Evolutionary conservation across 345 rosid genomes (phyloP), one percentile per base, ranked within the genome.

Genomic region (Gossypium arboreum): DNA sequence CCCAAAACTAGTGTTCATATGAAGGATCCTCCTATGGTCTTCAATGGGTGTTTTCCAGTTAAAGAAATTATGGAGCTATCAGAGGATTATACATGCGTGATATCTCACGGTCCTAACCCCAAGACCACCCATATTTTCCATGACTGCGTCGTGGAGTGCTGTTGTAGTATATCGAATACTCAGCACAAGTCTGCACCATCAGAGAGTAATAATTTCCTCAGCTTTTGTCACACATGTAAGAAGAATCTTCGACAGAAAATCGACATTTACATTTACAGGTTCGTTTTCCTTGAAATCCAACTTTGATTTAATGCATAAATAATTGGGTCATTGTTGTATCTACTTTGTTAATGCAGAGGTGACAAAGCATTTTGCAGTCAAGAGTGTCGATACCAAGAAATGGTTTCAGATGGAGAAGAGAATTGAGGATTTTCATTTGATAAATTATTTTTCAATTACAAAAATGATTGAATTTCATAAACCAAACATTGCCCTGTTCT

Each of bases 211-310:
- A 76, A 70, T 74, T 90, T 90, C 84, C 90, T 87, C 25, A 86
- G 89, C 85, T 78, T 69, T 50, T 88, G 92, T 71, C 73, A 83
- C 80, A 90, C 93, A 7, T 91, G 98, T 89, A 87, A 85, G 81
- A 91, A 88, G 92, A 84, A 61, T 75, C 97, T 94, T 65, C 85
- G 81, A 73, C 88, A 81, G 69, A 78, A 76, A n/a, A 77, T 76
- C 45, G 95, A 90, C 76, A 87, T 88, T 72, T 90, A 82, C 75
- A 85, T 94, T 45, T 94, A 92, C 95, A 90, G 97, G 98, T 91
- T 67, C 48, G 71, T 50, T 12, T 39, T 56, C 20, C 41, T 34
- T 34, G 41, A 34, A 34, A 34, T 5, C 7, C 41, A 5, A 34
- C 41, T 34, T 34, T 1, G 41, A 1, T 34, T 34, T 5, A 39